Evolutionary conservation across 1,139 yeast genomes (phyloP).

Genomic region (Geotrichum fermentans): DNA sequence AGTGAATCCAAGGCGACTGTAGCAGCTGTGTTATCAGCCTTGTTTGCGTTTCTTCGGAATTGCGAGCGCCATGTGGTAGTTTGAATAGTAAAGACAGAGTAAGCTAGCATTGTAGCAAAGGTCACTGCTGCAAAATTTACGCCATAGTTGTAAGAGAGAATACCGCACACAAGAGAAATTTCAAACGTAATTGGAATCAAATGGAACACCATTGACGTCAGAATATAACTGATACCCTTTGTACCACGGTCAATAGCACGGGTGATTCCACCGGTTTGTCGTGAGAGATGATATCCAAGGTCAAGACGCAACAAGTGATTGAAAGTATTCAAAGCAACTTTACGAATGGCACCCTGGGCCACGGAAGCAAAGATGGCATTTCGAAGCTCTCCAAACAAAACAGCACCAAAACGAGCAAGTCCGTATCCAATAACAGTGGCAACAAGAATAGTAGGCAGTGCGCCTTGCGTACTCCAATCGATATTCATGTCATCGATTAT

Average conservation of each 20-base stretch:
- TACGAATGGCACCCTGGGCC: constrained; percentile 88
- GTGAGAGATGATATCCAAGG: constrained; percentile 78
- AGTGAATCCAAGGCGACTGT: constrained; percentile 90
- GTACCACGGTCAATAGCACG: constrained; percentile 97
- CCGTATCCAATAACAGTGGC: constrained; percentile 85
- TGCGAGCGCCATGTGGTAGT: constrained; percentile 97
- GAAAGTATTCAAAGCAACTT: constrained; percentile 86
- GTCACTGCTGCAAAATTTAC: constrained; percentile 85
- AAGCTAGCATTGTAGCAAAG: constrained; percentile 77
- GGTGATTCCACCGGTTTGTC: constrained; percentile 94
- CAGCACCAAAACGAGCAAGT: constrained; percentile 90
- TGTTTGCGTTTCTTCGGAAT: constrained; percentile 84
- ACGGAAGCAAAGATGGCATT: constrained; percentile 95
- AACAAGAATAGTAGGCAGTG: constrained; percentile 53
- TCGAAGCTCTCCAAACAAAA: constrained; percentile 85
- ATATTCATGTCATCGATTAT: constrained; percentile 91
- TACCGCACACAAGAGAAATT: constrained; percentile 88
- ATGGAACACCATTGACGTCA: constrained; percentile 95
- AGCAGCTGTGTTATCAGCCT: constrained; percentile 93
- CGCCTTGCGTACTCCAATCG: constrained; percentile 69
- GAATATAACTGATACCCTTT: constrained; percentile 88
- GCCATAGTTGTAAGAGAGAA: constrained; percentile 89
- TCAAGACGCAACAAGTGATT: constrained; percentile 78
- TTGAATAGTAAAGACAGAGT: constrained; percentile 77
- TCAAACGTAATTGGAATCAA: constrained; percentile 90